These are phyloP conservation scores for Paracorniculantispora psalliotae DNA, from an alignment of 2,329 filamentous ascomycete species.

Conservation along the genomic window DNA sequence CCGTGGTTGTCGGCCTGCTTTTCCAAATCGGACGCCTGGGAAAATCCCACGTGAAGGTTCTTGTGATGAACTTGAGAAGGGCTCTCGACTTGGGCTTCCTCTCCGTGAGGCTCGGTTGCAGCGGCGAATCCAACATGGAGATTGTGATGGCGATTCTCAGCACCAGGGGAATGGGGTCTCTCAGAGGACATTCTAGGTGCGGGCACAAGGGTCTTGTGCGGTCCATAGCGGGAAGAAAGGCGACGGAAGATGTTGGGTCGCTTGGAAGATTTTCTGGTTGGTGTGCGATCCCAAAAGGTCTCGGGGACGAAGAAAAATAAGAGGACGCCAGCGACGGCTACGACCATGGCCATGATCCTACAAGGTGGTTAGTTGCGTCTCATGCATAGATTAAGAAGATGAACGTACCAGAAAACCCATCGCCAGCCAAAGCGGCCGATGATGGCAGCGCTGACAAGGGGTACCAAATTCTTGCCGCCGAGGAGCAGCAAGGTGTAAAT, in stretches of 20 bases:
- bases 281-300: slow-evolving; percentile 90
- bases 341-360: slow-evolving; percentile 77
- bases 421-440: slow-evolving; percentile 77
- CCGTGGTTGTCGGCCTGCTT: background rate
- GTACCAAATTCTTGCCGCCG: slow-evolving; percentile 86
- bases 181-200: slow-evolving; percentile 10
- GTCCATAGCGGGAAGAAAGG: slow-evolving; percentile 38
- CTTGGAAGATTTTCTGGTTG: slow-evolving; percentile 38
- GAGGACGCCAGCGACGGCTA: slow-evolving; percentile 63
- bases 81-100: slow-evolving; percentile 19
- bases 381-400: background rate
- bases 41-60: slow-evolving; percentile 55
- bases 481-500: slow-evolving; percentile 88
- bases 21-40: slow-evolving; percentile 21
- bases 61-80: slow-evolving; percentile 18
- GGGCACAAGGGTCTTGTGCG: slow-evolving; percentile 11
- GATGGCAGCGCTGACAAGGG: slow-evolving; percentile 78
- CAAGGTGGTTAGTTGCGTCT: background rate
- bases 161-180: slow-evolving; percentile 17
- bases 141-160: slow-evolving; percentile 22
- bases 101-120: background rate
- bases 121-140: slow-evolving; percentile 30
- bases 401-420: slow-evolving; percentile 82
- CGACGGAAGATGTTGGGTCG: slow-evolving; percentile 44
- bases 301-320: slow-evolving; percentile 91